Evolutionary conservation across 345 rosid genomes (phyloP), one percentile per base, ranked within the genome.

Genomic region (Citrus glauca): DNA sequence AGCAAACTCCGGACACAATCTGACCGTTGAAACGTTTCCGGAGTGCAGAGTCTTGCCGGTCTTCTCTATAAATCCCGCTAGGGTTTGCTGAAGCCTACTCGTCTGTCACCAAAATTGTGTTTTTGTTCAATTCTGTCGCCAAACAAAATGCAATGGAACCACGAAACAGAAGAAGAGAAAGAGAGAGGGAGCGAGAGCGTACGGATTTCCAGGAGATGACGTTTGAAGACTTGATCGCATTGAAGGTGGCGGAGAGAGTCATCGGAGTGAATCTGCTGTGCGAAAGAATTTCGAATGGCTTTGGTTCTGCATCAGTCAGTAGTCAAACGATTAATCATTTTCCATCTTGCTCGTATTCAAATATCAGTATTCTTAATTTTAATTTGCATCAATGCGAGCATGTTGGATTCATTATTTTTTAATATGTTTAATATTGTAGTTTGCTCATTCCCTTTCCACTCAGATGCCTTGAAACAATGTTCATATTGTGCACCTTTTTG

Each of bases 11-110:
- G 98, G 98, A 50, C 76, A 83, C 53, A 95, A 62, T 83, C 71
- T 90, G 37, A 91, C 97, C 33, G 82, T 86, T 4, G 95, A 89
- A 74, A 74, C n/a, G 80, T 86, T 84, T 8, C 98, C 98, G 24
- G 94, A 91, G 84, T 93, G 99, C 22, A 95, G 87, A 61, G 87
- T 67, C 22, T 74, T 81, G 6, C 97, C 97, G 25, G 77, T 83
- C 73, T 78, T 74, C 82, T 88, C 92, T 69, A 90, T 80, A 84
- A 82, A 75, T 79, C 84, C 86, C 53, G 87, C 89, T 72, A 93
- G 84, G 66, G 97, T 95, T 84, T 83, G 91, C 71, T 93, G 98
- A 77, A 92, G 75, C 84, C 86, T 84, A 74, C 96, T 94, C 19
- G 91, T 89, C 99, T 93, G 66, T 62, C 35, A 78, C 66, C 60